Percentiles rank a stretch among this genome's conserved stretches.
phyloP scores from a whole-genome alignment of 2,329 filamentous ascomycete species.

The Trichoderma atrobrunneum region DNA sequence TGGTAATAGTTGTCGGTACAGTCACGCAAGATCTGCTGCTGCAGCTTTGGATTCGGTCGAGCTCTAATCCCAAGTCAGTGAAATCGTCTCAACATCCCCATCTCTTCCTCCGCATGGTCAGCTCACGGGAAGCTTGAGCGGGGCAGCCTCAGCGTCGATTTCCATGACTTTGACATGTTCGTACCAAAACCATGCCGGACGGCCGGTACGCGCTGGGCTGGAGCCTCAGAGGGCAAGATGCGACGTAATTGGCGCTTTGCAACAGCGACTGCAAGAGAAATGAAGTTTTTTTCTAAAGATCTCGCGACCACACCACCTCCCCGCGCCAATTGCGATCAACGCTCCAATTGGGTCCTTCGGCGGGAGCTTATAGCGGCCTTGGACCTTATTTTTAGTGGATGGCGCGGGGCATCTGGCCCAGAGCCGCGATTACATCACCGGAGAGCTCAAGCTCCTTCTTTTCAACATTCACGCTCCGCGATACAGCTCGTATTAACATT shows the following conservation, averaged over 20 bases:
- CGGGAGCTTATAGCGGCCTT: conserved; percentile 4
- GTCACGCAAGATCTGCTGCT: conserved; percentile 63
- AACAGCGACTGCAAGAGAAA: background rate
- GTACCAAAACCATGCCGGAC: conserved; percentile 30
- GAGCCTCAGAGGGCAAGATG: conserved; percentile 18
- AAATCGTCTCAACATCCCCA: background rate
- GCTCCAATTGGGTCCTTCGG: conserved; percentile 1
- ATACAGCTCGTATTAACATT: background rate
- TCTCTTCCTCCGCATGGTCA: background rate
- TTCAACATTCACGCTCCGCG: conserved; percentile 5
- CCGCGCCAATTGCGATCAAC: conserved; percentile 6
- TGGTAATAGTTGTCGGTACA: conserved; percentile 85
- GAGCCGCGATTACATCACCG: conserved; percentile 18
- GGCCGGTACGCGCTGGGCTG: conserved; percentile 16
- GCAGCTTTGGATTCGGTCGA: conserved; percentile 49
- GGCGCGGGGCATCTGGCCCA: conserved; percentile 1
- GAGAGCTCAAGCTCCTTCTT: background rate
- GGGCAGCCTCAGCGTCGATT: conserved; percentile 71
- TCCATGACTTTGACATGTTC: conserved; percentile 61
- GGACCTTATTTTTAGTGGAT: conserved; percentile 7
- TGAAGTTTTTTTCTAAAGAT: background rate
- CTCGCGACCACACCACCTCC: background rate
- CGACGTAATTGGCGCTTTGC: conserved; percentile 10
- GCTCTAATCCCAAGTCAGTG: conserved; percentile 37
- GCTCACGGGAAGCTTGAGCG: conserved; percentile 69